phyloP scores from a whole-genome alignment of 2,329 filamentous ascomycete genomes.

The Microdochium nivale region DNA sequence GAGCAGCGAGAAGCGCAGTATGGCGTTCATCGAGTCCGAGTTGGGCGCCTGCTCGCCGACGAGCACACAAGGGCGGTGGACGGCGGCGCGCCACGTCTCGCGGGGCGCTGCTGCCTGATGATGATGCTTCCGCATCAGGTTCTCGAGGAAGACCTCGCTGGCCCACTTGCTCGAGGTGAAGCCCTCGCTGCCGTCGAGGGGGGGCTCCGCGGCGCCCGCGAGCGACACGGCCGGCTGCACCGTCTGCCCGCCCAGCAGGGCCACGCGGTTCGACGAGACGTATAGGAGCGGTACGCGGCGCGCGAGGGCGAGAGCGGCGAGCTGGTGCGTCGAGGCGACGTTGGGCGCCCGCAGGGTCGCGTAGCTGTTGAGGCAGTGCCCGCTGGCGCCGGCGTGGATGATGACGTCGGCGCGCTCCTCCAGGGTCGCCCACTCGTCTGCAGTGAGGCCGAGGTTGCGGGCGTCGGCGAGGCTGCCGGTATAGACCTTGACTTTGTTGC shows the following conservation, averaged over 20 bases:
- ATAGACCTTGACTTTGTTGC: no score
- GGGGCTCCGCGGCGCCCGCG: constrained; percentile 2
- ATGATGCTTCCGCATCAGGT: not conserved
- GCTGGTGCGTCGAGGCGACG: not conserved
- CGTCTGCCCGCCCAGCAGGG: not conserved
- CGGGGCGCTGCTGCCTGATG: no score
- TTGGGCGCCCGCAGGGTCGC: not conserved
- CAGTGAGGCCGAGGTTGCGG: no score
- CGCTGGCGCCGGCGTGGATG: no score
- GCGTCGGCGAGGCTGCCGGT: no score
- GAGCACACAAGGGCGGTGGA: constrained; percentile 2
- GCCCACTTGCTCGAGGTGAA: constrained; percentile 16
- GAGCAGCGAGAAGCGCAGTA: constrained; percentile 2
- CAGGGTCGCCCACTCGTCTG: no score
- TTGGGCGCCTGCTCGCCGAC: constrained; percentile 2
- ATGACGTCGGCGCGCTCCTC: no score
- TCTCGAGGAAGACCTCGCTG: constrained; percentile 14
- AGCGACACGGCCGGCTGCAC: constrained; percentile 1
- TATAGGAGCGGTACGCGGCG: not conserved
- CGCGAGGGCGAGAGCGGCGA: not conserved
- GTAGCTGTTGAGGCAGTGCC: constrained; percentile 5
- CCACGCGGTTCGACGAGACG: constrained; percentile 1
- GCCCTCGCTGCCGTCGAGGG: constrained; percentile 8
- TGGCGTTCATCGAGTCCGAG: constrained; percentile 3
- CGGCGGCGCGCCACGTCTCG: constrained; percentile 2